Conservation (phyloP, 2,329 filamentous ascomycete species). For the Venturiaceae sp. region DNA sequence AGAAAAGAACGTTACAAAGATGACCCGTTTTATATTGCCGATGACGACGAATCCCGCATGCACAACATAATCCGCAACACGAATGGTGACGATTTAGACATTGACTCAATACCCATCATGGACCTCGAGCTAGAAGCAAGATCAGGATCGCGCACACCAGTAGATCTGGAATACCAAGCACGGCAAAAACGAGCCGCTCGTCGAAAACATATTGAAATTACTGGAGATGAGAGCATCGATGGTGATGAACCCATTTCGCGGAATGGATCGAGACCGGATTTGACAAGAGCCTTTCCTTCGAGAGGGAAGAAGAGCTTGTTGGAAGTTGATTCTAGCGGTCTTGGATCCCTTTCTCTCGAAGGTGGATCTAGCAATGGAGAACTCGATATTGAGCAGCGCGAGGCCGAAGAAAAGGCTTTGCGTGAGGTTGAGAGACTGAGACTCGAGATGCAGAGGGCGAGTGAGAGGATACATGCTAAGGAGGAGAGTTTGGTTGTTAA, state of each 20-base stretch:
- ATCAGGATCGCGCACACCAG: constrained; percentile 9
- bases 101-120: constrained; percentile 95
- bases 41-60: constrained; percentile 50
- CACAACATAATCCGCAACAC: constrained; percentile 59
- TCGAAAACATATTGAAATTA: constrained; percentile 33
- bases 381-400: constrained; percentile 55
- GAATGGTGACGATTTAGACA: constrained; percentile 72
- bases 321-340: constrained; percentile 76
- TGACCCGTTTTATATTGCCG: constrained; percentile 87
- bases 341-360: constrained; percentile 63
- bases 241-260: not conserved
- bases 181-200: constrained; percentile 21
- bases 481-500: constrained; percentile 59
- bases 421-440: constrained; percentile 78
- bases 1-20: constrained; percentile 75
- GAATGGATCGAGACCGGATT: constrained; percentile 13
- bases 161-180: constrained; percentile 13
- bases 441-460: constrained; percentile 79
- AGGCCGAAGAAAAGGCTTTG: constrained; percentile 75
- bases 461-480: constrained; percentile 63
- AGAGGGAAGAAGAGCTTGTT: constrained; percentile 57
- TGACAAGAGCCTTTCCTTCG: constrained; percentile 14
- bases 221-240: constrained; percentile 35
- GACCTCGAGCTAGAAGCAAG: constrained; percentile 62
- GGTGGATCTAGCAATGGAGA: constrained; percentile 29